These are phyloP conservation scores for Piromyces finnis DNA, from an alignment of 192 early-diverging fungal genomes.

Conservation along the genomic window DNA sequence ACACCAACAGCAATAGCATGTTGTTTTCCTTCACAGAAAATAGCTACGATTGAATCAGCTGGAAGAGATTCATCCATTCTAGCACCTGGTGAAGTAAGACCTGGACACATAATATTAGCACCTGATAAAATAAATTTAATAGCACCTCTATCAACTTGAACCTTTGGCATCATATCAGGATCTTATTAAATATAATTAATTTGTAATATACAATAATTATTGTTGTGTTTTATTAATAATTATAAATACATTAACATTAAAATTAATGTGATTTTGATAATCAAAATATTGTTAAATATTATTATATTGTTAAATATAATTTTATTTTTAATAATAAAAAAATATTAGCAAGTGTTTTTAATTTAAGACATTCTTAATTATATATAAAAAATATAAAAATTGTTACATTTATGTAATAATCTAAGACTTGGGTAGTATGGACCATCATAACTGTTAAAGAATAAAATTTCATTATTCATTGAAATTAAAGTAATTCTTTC, in stretches of 20 bases:
- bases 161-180: conserved; percentile 73
- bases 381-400: background rate
- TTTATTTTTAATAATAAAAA: too few relatives aligned
- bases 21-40: conserved; percentile 93
- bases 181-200: too few relatives aligned
- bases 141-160: conserved; percentile 91
- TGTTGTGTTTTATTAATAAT: too few relatives aligned
- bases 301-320: too few relatives aligned
- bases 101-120: conserved; percentile 98
- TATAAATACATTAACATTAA: too few relatives aligned
- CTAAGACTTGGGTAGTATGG: conserved; percentile 70
- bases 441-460: conserved; percentile 92
- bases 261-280: too few relatives aligned
- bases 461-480: conserved; percentile 68
- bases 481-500: conserved; percentile 73
- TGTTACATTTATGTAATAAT: conserved; percentile 74
- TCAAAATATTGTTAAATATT: too few relatives aligned
- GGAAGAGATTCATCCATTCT: conserved; percentile 52
- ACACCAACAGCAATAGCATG: conserved; percentile 78
- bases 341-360: too few relatives aligned
- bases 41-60: conserved; percentile 55
- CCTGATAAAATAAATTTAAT: conserved; percentile 95
- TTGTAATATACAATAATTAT: too few relatives aligned
- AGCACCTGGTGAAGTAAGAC: conserved; percentile 85
- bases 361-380: too few relatives aligned